A percentile compares a stretch with the other conserved stretches of the same genome.
Conservation (phyloP, 1,284 basidiomycete genomes). For the Leccinum subspadiceum region DNA sequence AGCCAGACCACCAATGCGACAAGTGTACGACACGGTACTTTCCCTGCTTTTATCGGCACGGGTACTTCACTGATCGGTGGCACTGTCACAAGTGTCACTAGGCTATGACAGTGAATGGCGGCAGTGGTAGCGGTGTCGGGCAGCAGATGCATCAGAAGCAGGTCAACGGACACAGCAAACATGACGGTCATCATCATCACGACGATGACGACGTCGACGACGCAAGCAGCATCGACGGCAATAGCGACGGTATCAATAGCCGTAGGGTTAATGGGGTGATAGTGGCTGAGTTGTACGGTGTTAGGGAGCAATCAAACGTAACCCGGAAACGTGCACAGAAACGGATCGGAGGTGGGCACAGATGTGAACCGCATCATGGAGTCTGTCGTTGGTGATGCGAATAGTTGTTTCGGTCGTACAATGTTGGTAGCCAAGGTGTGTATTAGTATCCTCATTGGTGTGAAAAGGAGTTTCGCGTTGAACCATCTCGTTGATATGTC, state of each 20-base stretch:
- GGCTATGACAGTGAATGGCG: constrained; percentile 8
- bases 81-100: constrained; percentile 62
- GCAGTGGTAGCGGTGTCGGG: neutral
- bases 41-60: constrained; percentile 39
- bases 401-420: too few species aligned
- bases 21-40: constrained; percentile 39
- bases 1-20: constrained; percentile 30
- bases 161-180: neutral
- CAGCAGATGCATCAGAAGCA: neutral
- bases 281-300: neutral
- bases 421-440: too few species aligned
- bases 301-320: too few species aligned
- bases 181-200: neutral
- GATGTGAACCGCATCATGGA: too few species aligned
- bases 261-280: neutral
- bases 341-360: too few species aligned
- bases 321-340: too few species aligned
- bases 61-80: constrained; percentile 33
- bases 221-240: neutral
- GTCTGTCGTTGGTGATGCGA: too few species aligned
- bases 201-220: neutral
- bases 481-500: too few species aligned
- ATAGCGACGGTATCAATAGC: neutral
- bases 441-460: too few species aligned
- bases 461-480: too few species aligned